A percentile compares a stretch with the other conserved stretches of the same genome.
Conservation (phyloP, 1,139 yeast species). For the Lodderomyces margitis region DNA sequence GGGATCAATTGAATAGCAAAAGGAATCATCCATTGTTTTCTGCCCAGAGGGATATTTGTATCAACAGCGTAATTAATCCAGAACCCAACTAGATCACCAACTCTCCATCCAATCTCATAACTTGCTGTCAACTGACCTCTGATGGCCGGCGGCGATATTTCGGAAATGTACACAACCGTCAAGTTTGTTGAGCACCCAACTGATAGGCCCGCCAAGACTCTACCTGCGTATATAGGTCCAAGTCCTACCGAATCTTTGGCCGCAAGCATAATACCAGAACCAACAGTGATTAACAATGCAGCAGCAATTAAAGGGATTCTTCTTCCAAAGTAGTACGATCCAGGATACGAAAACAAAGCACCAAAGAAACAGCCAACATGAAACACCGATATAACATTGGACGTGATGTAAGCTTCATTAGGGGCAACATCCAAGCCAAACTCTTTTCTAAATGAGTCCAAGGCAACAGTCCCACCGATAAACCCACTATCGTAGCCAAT, state of each 20-base stretch:
- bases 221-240: constrained; percentile 42
- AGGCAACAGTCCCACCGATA: constrained; percentile 43
- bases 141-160: constrained; percentile 41
- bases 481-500: constrained; percentile 46
- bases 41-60: constrained; percentile 20
- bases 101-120: constrained; percentile 45
- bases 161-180: constrained; percentile 42
- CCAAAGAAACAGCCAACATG: constrained; percentile 48
- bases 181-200: constrained; percentile 43
- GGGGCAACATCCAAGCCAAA: constrained; percentile 30
- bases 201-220: constrained; percentile 41
- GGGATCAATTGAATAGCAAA: constrained; percentile 45
- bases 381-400: constrained; percentile 43
- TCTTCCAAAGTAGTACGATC: constrained; percentile 37
- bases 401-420: constrained; percentile 25
- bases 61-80: constrained; percentile 43
- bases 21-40: constrained; percentile 43
- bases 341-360: constrained; percentile 40
- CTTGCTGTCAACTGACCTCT: constrained; percentile 39
- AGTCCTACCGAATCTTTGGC: constrained; percentile 29
- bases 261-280: constrained; percentile 43
- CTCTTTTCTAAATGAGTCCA: constrained; percentile 34
- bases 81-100: constrained; percentile 44
- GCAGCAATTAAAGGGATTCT: constrained; percentile 34
- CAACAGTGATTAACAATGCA: constrained; percentile 33